A percentile compares a stretch with the other conserved stretches of the same genome.
phyloP scores from a whole-genome alignment of 2,329 filamentous ascomycete genomes.

The Colletotrichum sp. region DNA sequence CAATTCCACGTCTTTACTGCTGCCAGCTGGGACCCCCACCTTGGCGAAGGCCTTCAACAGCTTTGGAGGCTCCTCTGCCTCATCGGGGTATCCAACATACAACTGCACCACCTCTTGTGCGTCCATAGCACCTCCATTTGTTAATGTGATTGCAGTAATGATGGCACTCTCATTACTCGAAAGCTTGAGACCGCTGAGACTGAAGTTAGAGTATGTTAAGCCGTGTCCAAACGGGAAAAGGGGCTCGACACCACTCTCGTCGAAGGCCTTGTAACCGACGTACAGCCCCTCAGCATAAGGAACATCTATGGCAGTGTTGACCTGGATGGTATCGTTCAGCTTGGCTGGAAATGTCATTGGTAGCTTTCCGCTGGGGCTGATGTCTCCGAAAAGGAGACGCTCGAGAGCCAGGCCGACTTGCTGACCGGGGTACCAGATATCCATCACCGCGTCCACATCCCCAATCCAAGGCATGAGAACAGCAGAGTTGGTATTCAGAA shows the following conservation, averaged over 20 bases:
- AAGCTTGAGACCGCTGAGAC: background rate
- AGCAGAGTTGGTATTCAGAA: background rate
- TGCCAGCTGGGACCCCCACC: background rate
- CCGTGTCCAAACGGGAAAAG: constrained; percentile 4
- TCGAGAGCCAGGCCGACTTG: constrained; percentile 7
- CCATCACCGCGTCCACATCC: background rate
- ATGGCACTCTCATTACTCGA: background rate
- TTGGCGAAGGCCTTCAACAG: background rate
- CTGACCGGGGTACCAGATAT: constrained; percentile 13
- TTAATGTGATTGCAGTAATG: background rate
- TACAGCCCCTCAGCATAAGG: background rate
- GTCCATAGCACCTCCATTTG: background rate
- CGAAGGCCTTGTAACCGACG: constrained; percentile 4
- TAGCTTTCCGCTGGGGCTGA: constrained; percentile 16
- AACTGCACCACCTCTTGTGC: background rate
- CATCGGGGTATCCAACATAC: background rate
- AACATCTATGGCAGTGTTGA: constrained; percentile 3
- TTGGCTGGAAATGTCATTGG: constrained; percentile 5
- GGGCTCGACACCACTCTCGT: background rate
- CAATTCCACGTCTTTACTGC: background rate
- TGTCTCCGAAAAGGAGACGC: constrained; percentile 4
- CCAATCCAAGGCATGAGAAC: background rate
- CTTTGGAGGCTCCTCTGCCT: background rate
- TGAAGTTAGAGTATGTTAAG: background rate
- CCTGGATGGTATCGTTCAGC: constrained; percentile 2